These are phyloP conservation scores for Sedum album DNA, from an alignment of 164 flowering plant genomes.

Conservation along the genomic window DNA sequence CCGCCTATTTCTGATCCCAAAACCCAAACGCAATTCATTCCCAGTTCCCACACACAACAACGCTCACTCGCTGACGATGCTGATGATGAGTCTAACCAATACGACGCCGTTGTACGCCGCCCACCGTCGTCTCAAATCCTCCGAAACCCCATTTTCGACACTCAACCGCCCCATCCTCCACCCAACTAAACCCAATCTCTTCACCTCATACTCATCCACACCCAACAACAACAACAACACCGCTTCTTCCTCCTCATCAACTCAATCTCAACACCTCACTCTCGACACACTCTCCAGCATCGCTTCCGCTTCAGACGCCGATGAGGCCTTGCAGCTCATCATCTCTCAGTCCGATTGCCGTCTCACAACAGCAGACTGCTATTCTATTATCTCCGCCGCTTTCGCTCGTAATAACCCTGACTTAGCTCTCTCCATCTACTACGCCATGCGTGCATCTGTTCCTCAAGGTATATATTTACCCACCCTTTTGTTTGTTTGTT, in stretches of 20 bases:
- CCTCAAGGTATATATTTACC: slow-evolving; percentile 44
- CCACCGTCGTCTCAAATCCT: not conserved
- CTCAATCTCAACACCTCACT: not conserved
- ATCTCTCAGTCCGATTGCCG: slow-evolving; percentile 18
- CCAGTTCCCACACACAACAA: not conserved
- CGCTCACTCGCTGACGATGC: not conserved
- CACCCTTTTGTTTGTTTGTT: not conserved
- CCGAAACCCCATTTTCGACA: not conserved
- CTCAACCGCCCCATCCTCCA: not conserved
- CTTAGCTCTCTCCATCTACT: slow-evolving; percentile 63
- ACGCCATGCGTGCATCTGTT: slow-evolving; percentile 73
- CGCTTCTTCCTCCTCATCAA: not conserved
- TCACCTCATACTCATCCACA: not conserved
- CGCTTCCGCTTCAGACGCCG: slow-evolving; percentile 47
- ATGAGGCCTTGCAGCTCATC: slow-evolving; percentile 50
- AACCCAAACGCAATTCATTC: not conserved
- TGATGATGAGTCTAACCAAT: not conserved
- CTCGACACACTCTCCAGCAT: slow-evolving; percentile 19
- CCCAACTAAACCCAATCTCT: not conserved
- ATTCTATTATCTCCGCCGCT: slow-evolving; percentile 50
- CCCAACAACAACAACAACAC: not conserved
- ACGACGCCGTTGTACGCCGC: not conserved
- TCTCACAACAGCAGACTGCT: slow-evolving; percentile 44
- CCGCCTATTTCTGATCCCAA: not conserved
- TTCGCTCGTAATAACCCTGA: slow-evolving; percentile 55